Percentiles rank a stretch among this genome's conserved stretches.
These are phyloP conservation scores for Colletotrichum sp. DNA, from an alignment of 2,329 filamentous ascomycete species.

Conservation along the genomic window DNA sequence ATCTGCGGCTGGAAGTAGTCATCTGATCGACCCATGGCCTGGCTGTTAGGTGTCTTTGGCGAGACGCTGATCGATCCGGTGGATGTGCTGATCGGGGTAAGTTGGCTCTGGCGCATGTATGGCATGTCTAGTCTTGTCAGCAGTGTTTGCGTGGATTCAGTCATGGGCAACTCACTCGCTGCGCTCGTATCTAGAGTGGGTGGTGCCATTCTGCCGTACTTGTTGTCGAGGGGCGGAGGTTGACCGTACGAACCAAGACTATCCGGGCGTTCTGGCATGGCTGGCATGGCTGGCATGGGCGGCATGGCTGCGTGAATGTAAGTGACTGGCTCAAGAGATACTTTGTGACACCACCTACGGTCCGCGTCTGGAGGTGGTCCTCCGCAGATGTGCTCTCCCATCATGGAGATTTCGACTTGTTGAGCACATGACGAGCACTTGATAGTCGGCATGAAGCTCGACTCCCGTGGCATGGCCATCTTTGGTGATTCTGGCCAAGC, in stretches of 20 bases:
- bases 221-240: slow-evolving; percentile 34
- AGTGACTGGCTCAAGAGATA: slow-evolving; percentile 16
- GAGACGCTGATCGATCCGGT: slow-evolving; percentile 67
- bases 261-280: slow-evolving; percentile 34
- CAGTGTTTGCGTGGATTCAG: neutral
- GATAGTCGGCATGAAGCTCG: slow-evolving; percentile 78
- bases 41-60: slow-evolving; percentile 61
- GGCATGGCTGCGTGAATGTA: slow-evolving; percentile 35
- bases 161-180: slow-evolving; percentile 49
- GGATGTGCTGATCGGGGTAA: slow-evolving; percentile 68
- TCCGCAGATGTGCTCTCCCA: slow-evolving; percentile 84
- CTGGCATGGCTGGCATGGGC: slow-evolving; percentile 40
- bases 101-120: slow-evolving; percentile 59
- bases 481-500: slow-evolving; percentile 27
- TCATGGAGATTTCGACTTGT: slow-evolving; percentile 82
- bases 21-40: slow-evolving; percentile 45
- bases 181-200: slow-evolving; percentile 56
- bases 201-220: slow-evolving; percentile 44
- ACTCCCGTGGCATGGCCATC: slow-evolving; percentile 63
- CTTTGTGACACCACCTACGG: slow-evolving; percentile 36
- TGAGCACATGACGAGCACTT: slow-evolving; percentile 84
- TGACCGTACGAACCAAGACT: slow-evolving; percentile 31
- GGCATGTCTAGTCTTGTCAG: slow-evolving; percentile 55
- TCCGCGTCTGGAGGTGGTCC: slow-evolving; percentile 45
- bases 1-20: slow-evolving; percentile 54